These are phyloP conservation scores for Nemania bipapillata DNA, from an alignment of 2,329 filamentous ascomycete species.

Conservation along the genomic window DNA sequence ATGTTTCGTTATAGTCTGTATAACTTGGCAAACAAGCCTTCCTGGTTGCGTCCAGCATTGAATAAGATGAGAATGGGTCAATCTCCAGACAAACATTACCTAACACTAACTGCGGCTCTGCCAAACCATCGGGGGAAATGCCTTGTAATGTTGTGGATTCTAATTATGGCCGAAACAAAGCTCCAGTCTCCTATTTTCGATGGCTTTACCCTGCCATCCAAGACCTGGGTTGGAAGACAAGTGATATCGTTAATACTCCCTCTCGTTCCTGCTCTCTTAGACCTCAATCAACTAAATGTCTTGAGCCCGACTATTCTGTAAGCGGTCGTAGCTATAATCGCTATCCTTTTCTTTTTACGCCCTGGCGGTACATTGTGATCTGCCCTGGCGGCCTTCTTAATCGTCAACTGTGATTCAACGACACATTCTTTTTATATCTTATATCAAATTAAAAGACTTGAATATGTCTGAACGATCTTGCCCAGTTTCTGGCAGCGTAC, in stretches of 20 bases:
- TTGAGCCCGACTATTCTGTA: not conserved
- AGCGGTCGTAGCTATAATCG: not conserved
- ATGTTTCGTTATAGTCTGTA: slow-evolving; percentile 19
- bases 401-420: not conserved
- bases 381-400: slow-evolving; percentile 21
- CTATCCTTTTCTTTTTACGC: not conserved
- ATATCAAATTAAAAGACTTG: not conserved
- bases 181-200: slow-evolving; percentile 8
- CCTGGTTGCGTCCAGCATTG: slow-evolving; percentile 3
- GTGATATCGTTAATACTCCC: slow-evolving; percentile 7
- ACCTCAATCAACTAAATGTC: not conserved
- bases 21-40: not conserved
- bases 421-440: not conserved
- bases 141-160: slow-evolving; percentile 8
- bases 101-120: not conserved
- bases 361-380: slow-evolving; percentile 23
- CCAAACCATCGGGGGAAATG: not conserved
- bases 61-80: slow-evolving; percentile 3
- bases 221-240: not conserved
- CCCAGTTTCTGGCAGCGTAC: slow-evolving; percentile 17
- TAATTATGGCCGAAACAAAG: slow-evolving; percentile 19
- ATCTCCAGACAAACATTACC: slow-evolving; percentile 14
- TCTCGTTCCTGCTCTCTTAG: not conserved
- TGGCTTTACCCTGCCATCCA: not conserved
- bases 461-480: slow-evolving; percentile 27